Evolutionary conservation across 805 yeast species (phyloP), one percentile per base, ranked within the genome.

Genomic region (Candida maris): DNA sequence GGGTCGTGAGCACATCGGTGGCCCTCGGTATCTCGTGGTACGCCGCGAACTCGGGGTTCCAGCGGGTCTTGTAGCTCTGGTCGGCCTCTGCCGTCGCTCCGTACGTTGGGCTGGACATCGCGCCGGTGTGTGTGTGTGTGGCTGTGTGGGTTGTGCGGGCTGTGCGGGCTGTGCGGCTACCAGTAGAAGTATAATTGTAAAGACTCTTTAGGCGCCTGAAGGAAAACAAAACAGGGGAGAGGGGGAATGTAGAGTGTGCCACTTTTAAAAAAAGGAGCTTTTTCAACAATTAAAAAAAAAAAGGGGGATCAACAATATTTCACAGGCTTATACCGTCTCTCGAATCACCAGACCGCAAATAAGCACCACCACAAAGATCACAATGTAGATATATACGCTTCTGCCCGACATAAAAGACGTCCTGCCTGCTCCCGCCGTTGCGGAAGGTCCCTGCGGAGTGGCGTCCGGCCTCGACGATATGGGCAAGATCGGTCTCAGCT

Each of bases 401-500:
- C 14, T 28, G 8, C 8, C 21, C 8, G 21, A 8, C n/a, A n/a
- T n/a, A n/a, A n/a, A n/a, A n/a, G n/a, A n/a, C n/a, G n/a, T n/a
- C n/a, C n/a, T n/a, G n/a, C n/a, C n/a, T n/a, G n/a, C n/a, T n/a
- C n/a, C n/a, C n/a, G n/a, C n/a, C n/a, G n/a, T n/a, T n/a, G n/a
- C n/a, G n/a, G n/a, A n/a, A n/a, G n/a, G n/a, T n/a, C n/a, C n/a
- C n/a, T n/a, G n/a, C n/a, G n/a, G n/a, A n/a, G n/a, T n/a, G n/a
- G n/a, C n/a, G n/a, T 9, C 15, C 15, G 28, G 10, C 15, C 28
- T 25, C 7, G 28, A 9, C 7, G 28, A 25, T 12, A 25, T 18
- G 9, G 31, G 31, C 15, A 28, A 21, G 10, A 28, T 28, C 8
- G 31, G 31, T 28, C 31, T 28, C 7, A 21, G 18, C 21, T 28